phyloP scores from a whole-genome alignment of 106 monocot species.

The Dendrobium nobile region DNA sequence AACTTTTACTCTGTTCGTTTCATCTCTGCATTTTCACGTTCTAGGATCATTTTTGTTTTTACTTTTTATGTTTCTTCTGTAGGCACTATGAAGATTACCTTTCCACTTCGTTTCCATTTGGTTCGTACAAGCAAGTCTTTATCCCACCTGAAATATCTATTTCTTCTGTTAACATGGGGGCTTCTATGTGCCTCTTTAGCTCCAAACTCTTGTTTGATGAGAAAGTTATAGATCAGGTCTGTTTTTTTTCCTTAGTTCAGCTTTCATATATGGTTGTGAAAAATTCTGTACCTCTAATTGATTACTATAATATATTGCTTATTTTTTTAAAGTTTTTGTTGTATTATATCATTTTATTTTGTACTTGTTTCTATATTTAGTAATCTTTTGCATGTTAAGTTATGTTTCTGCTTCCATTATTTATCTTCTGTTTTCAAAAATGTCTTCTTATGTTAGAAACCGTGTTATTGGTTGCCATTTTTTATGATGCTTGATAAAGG shows the following conservation, averaged over 20 bases:
- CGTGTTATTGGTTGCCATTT: too few relatives aligned
- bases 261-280: not conserved
- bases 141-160: constrained; percentile 58
- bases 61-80: constrained; percentile 23
- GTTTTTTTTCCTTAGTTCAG: constrained; percentile 1
- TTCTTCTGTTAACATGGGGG: constrained; percentile 66
- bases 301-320: not conserved
- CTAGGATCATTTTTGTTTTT: not conserved
- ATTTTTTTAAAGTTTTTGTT: not conserved
- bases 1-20: not conserved
- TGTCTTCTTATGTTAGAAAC: too few relatives aligned
- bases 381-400: too few relatives aligned
- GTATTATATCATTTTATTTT: too few relatives aligned
- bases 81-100: constrained; percentile 97
- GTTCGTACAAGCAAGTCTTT: constrained; percentile 94
- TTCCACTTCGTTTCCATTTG: constrained; percentile 73
- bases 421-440: too few relatives aligned
- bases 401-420: too few relatives aligned
- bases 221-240: constrained; percentile 86
- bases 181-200: constrained; percentile 77
- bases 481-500: too few relatives aligned
- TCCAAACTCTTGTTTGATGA: constrained; percentile 89
- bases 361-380: too few relatives aligned
- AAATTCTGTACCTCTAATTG: not conserved
- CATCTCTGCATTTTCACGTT: not conserved